Conservation (phyloP, 306 rosid species). For the Vicia faba region DNA sequence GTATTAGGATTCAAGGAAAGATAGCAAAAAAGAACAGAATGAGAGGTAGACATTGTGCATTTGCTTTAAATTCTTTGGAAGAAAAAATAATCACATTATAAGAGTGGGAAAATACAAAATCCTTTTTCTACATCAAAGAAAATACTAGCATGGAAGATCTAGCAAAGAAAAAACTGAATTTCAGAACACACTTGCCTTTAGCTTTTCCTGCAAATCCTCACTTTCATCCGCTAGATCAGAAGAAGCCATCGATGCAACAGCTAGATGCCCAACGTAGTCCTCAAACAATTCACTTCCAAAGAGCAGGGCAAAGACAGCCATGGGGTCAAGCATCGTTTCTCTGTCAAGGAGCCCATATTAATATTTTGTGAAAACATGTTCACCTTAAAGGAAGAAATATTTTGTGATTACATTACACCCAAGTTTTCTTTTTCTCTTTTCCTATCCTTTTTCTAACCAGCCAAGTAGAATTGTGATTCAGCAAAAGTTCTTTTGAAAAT, state of each 20-base stretch:
- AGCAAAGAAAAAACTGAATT: constrained; percentile 33
- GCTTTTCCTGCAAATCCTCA: constrained; percentile 70
- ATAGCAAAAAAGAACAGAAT: too few relatives aligned
- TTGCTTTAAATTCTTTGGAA: too few relatives aligned
- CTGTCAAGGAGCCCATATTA: constrained; percentile 49
- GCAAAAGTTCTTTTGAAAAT: not conserved
- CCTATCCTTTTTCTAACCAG: not conserved
- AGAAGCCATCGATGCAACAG: constrained; percentile 93
- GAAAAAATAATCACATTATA: too few relatives aligned
- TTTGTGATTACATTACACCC: not conserved
- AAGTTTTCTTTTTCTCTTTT: not conserved
- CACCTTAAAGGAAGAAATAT: not conserved
- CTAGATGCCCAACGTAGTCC: constrained; percentile 85
- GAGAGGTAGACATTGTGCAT: too few relatives aligned
- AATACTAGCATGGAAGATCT: too few relatives aligned
- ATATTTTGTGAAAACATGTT: constrained; percentile 4
- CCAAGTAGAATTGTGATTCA: not conserved
- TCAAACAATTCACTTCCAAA: constrained; percentile 95
- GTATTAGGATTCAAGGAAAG: too few relatives aligned
- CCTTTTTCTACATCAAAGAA: too few relatives aligned
- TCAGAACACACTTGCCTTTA: constrained; percentile 65
- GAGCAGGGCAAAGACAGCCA: constrained; percentile 80
- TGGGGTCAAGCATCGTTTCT: constrained; percentile 91
- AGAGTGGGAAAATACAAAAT: too few relatives aligned
- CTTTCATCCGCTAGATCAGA: constrained; percentile 62